phyloP scores from a whole-genome alignment of 306 rosid genomes.

The Glycine tomentella region DNA sequence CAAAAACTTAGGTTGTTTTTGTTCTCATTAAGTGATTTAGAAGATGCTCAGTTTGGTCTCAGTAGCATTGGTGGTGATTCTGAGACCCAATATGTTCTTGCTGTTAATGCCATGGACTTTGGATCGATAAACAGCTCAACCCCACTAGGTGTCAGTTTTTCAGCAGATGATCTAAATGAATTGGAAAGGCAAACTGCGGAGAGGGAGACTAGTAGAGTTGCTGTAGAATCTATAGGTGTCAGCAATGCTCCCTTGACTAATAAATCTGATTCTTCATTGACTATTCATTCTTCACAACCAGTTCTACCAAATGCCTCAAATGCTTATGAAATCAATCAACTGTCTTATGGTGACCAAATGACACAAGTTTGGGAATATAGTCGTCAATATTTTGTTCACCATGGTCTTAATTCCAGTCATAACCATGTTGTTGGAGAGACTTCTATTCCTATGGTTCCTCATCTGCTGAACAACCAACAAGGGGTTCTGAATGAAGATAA shows the following conservation, averaged over 20 bases:
- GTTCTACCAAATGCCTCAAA: constrained; percentile 54
- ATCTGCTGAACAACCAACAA: constrained; percentile 50
- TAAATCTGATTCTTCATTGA: constrained; percentile 47
- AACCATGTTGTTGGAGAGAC: constrained; percentile 52
- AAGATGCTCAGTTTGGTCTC: constrained; percentile 65
- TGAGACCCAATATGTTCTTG: constrained; percentile 75
- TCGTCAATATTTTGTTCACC: constrained; percentile 51
- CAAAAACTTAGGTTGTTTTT: constrained; percentile 75
- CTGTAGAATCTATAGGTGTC: constrained; percentile 52
- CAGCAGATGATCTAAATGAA: constrained; percentile 62
- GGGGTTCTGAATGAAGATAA: constrained; percentile 49
- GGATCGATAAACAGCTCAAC: constrained; percentile 70
- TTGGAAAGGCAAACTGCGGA: constrained; percentile 53
- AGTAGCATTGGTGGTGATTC: constrained; percentile 64
- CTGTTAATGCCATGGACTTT: constrained; percentile 77
- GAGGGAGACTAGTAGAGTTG: constrained; percentile 50
- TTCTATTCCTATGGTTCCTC: constrained; percentile 47
- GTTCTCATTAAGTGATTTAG: constrained; percentile 71
- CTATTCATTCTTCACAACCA: constrained; percentile 58
- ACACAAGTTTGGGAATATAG: constrained; percentile 54
- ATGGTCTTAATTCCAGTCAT: constrained; percentile 53
- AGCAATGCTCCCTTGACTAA: constrained; percentile 46
- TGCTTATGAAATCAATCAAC: constrained; percentile 52
- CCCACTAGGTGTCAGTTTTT: constrained; percentile 55
- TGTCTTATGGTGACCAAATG: constrained; percentile 54